Conservation (phyloP, 2,329 filamentous ascomycete species). For the Aureobasidium pullulans region DNA sequence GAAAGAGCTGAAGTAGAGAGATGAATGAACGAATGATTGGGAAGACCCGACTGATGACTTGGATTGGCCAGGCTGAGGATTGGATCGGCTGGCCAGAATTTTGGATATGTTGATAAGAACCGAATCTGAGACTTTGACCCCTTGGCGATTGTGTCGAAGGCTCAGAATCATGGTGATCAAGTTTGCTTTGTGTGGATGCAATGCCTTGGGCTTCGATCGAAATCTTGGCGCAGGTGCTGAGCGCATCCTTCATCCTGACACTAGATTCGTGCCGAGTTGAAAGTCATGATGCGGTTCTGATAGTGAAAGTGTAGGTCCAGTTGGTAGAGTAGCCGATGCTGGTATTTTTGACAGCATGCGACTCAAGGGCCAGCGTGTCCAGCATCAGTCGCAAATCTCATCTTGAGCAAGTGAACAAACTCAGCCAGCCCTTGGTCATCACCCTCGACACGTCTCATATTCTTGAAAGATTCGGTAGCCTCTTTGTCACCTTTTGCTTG, state of each 20-base stretch:
- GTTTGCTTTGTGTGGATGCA: no score
- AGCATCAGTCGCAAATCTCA: slow-evolving; percentile 28
- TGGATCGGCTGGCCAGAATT: neutral
- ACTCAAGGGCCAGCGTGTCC: neutral
- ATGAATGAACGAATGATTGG: neutral
- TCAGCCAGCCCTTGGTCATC: slow-evolving; percentile 33
- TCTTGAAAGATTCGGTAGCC: slow-evolving; percentile 23
- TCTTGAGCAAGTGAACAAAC: slow-evolving; percentile 36
- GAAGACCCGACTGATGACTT: neutral
- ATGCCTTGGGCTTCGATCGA: no score
- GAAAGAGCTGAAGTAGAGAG: slow-evolving; percentile 10
- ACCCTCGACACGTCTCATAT: slow-evolving; percentile 23
- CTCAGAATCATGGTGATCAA: no score
- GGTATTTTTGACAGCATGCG: neutral
- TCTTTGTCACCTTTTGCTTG: slow-evolving; percentile 31
- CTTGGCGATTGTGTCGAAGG: neutral
- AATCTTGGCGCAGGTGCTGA: no score
- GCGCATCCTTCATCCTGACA: no score
- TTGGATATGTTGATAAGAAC: neutral
- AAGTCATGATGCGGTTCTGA: no score
- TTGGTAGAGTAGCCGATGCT: no score
- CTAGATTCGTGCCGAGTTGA: no score
- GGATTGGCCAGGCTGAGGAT: neutral
- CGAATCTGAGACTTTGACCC: neutral
- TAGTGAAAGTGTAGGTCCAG: no score